phyloP scores from a whole-genome alignment of 1,139 yeast species.

The Sugiyamaella sp. region DNA sequence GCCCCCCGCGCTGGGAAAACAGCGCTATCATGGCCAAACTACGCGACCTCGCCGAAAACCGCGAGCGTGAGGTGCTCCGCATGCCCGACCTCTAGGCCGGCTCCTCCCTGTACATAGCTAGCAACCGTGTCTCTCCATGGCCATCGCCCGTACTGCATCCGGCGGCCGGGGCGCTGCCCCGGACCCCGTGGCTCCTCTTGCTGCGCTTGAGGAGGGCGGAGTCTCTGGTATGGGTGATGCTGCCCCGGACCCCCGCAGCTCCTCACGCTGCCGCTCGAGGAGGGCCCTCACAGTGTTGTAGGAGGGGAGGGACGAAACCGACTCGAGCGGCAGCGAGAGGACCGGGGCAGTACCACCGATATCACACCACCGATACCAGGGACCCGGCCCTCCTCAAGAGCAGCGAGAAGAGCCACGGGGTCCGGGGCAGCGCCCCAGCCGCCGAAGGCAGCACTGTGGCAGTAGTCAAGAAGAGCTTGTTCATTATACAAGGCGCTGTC shows the following conservation, averaged over 20 bases:
- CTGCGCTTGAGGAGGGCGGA: background rate
- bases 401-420: background rate
- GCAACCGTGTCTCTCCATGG: background rate
- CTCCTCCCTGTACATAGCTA: constrained; percentile 2
- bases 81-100: constrained; percentile 67
- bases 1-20: constrained; percentile 83
- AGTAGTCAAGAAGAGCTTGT: background rate
- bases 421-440: constrained; percentile 17
- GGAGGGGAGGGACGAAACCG: background rate
- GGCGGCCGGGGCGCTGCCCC: background rate
- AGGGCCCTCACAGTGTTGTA: background rate
- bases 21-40: constrained; percentile 64
- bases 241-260: background rate
- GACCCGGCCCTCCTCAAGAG: background rate
- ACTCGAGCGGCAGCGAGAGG: constrained; percentile 1
- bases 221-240: background rate
- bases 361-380: too few relatives aligned
- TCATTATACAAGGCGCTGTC: constrained; percentile 7
- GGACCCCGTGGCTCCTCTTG: background rate
- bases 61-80: constrained; percentile 70
- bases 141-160: background rate
- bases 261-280: too few relatives aligned
- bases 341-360: too few relatives aligned
- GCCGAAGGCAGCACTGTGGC: background rate
- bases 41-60: constrained; percentile 75